Evolutionary conservation across 2,329 filamentous ascomycete species (phyloP), one percentile per base, ranked within the genome.

Genomic region (Penicillium sp.): DNA sequence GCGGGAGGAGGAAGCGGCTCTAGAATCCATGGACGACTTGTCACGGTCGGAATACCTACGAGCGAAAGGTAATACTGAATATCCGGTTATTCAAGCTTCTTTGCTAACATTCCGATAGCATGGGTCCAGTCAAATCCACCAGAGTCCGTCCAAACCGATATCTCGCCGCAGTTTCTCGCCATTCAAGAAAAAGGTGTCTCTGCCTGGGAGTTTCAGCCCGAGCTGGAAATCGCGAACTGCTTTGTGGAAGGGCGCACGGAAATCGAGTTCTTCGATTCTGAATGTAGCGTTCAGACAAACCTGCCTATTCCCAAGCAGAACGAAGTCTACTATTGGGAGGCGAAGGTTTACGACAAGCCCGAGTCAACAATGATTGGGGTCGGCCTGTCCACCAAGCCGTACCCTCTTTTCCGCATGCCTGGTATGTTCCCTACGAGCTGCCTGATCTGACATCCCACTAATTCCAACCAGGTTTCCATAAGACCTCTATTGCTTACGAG

Each of bases 101-200:
- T 20, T 42, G 18, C 42, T 57, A 34, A 47, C 28, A 44, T 8
- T 26, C 26, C 46, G 24, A 14, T 58, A 98, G 93, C 91, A 26
- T 98, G 95, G 65, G 83, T 96, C 52, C 85, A 93, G 68, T 88
- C 85, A 46, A 96, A 97, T 65, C 93, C 91, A 3, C 89, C 93
- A 55, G 93, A 98, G 69, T 97, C 93, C 6, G 75, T 91, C 48
- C 89, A 93, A 63, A 97, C 93, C 57, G 93, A 98, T 66, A 98
- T 98, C 55, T 97, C 93, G 18, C 74, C 93, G 28, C 93, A 98
- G 68, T 97, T 95, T 67, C 79, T 98, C 49, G 93, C 93, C 34
- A 98, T 98, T 57, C 93, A 98, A 73, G 93, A 98, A 74, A 98
- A 98, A 70, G 93, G 93, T 41, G 91, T 98, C n/a, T 95, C 93